Evolutionary conservation across 495 filamentous ascomycete genomes (phyloP).

Genomic region (Neurospora sp.): DNA sequence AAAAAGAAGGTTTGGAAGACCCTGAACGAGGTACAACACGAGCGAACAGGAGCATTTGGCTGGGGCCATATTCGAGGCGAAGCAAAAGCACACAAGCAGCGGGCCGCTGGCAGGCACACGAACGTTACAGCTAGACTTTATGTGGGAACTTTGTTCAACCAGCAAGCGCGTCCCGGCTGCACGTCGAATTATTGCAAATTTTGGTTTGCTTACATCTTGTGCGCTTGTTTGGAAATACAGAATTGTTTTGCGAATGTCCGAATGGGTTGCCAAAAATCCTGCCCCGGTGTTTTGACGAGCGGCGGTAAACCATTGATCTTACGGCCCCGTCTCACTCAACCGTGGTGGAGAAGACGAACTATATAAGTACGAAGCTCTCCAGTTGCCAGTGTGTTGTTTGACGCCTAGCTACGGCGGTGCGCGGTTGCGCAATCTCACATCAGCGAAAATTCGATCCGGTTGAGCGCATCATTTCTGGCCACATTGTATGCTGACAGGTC

Average conservation of each 20-base stretch:
- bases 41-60: not conserved
- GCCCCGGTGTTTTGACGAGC: not conserved
- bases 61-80: not conserved
- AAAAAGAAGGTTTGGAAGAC: not conserved
- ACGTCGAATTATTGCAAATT: not conserved
- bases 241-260: not conserved
- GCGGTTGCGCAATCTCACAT: not conserved
- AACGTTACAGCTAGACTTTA: not conserved
- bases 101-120: not conserved
- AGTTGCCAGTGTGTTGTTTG: not conserved
- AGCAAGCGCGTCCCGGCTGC: not conserved
- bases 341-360: not conserved
- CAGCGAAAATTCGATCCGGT: not conserved
- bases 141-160: not conserved
- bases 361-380: not conserved
- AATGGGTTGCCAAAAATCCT: not conserved
- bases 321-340: not conserved
- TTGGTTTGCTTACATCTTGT: not conserved
- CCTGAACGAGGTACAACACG: not conserved
- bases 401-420: not conserved
- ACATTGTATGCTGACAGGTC: not conserved
- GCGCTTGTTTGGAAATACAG: not conserved
- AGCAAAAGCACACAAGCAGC: not conserved
- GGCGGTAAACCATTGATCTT: not conserved
- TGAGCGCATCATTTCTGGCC: not conserved